Evolutionary conservation across 2,329 filamentous ascomycete genomes (phyloP).

Genomic region (Colletotrichum navitas): DNA sequence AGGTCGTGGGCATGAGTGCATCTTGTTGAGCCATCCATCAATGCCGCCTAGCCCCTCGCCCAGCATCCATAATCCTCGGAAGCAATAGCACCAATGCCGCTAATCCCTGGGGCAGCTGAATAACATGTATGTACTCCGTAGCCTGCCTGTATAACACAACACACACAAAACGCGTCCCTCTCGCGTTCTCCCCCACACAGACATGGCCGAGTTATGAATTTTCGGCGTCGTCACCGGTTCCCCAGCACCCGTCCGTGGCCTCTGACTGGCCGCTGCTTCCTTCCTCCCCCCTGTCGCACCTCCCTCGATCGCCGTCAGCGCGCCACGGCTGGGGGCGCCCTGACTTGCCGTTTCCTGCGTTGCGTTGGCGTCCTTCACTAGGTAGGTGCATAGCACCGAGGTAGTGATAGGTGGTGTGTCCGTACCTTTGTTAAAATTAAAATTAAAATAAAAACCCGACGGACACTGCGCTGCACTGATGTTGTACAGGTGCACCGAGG

Average conservation of each 20-base stretch:
- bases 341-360: no score
- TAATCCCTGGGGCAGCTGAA: conserved; percentile 28
- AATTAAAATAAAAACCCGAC: conserved; percentile 14
- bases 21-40: conserved; percentile 9
- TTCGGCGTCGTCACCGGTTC: conserved; percentile 38
- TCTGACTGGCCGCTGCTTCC: conserved; percentile 15
- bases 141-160: no score
- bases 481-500: conserved; percentile 9
- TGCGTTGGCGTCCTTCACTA: no score
- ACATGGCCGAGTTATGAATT: conserved; percentile 24
- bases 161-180: conserved; percentile 34
- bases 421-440: no score
- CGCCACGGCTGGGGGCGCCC: conserved; percentile 29
- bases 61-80: conserved; percentile 27
- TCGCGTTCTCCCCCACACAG: conserved; percentile 34
- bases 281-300: conserved; percentile 36
- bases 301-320: conserved; percentile 40
- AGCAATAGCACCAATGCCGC: conserved; percentile 16
- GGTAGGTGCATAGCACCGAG: no score
- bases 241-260: conserved; percentile 16
- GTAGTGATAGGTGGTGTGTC: no score
- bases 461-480: background rate
- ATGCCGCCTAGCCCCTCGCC: conserved; percentile 30
- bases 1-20: background rate
- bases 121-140: background rate